phyloP scores from a whole-genome alignment of 176 grass and related monocot genomes.

The Otatea glauca region DNA sequence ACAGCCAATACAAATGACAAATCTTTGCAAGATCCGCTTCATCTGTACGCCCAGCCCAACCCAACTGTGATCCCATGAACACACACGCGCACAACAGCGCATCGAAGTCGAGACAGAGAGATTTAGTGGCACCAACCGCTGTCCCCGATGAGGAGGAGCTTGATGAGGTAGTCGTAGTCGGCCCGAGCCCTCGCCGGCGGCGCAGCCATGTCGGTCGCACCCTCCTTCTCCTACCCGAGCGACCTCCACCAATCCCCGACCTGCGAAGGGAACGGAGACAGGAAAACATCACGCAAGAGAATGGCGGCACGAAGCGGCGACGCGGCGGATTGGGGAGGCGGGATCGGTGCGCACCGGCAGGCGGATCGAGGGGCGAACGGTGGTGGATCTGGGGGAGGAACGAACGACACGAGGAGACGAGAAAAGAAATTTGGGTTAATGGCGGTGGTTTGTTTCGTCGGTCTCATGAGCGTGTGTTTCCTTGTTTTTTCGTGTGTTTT shows the following conservation, averaged over 20 bases:
- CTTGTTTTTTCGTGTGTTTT: neutral
- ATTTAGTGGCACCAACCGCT: constrained; percentile 78
- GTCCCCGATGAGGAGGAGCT: constrained; percentile 84
- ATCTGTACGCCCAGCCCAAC: neutral
- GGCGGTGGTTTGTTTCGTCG: constrained; percentile 41
- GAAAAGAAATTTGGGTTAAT: constrained; percentile 28
- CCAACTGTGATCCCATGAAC: constrained; percentile 29
- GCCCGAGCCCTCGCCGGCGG: constrained; percentile 71
- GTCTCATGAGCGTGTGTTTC: constrained; percentile 19
- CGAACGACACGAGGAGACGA: neutral
- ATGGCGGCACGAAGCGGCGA: constrained; percentile 11
- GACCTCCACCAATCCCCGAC: constrained; percentile 46
- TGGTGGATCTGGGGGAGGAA: constrained; percentile 54
- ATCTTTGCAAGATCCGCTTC: constrained; percentile 19
- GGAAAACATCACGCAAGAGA: constrained; percentile 4
- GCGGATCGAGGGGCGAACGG: constrained; percentile 50
- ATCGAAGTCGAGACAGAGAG: neutral
- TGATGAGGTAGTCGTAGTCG: constrained; percentile 86
- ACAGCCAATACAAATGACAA: neutral
- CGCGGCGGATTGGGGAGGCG: neutral
- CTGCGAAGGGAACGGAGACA: constrained; percentile 23
- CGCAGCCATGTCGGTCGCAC: constrained; percentile 64
- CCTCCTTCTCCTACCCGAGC: constrained; percentile 37
- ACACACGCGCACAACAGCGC: neutral
- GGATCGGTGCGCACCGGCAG: constrained; percentile 50